Evolutionary conservation across 192 early-diverging fungal species (phyloP).

Genomic region (Backusella morwellensis): DNA sequence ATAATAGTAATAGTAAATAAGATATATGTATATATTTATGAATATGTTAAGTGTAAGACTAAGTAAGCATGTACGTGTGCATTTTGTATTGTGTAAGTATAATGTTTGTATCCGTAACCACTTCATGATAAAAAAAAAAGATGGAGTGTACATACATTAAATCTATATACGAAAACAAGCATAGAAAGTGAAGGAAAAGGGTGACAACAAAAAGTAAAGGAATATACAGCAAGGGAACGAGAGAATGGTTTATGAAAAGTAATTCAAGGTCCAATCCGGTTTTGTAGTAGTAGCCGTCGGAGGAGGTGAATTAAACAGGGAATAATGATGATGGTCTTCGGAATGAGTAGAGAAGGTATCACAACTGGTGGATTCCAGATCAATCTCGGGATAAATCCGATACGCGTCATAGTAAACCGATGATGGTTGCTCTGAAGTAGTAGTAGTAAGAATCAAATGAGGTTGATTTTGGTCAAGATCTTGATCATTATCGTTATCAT

Average conservation of each 20-base stretch:
- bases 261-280: neutral
- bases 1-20: neutral
- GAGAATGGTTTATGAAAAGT: neutral
- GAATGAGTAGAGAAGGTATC: constrained; percentile 5
- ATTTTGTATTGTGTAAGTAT: neutral
- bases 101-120: neutral
- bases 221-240: neutral
- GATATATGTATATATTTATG: neutral
- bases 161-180: neutral
- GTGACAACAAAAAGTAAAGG: neutral
- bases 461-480: neutral
- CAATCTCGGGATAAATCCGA: neutral
- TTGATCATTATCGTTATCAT: neutral
- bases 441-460: neutral
- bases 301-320: neutral
- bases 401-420: constrained; percentile 1
- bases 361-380: neutral
- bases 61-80: neutral
- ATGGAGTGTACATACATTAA: neutral
- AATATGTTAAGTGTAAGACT: neutral
- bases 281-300: neutral
- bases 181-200: neutral
- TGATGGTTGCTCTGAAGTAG: neutral
- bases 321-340: neutral
- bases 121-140: neutral